Evolutionary conservation across 2,329 filamentous ascomycete species (phyloP).

Genomic region (Fusarium hainanense): DNA sequence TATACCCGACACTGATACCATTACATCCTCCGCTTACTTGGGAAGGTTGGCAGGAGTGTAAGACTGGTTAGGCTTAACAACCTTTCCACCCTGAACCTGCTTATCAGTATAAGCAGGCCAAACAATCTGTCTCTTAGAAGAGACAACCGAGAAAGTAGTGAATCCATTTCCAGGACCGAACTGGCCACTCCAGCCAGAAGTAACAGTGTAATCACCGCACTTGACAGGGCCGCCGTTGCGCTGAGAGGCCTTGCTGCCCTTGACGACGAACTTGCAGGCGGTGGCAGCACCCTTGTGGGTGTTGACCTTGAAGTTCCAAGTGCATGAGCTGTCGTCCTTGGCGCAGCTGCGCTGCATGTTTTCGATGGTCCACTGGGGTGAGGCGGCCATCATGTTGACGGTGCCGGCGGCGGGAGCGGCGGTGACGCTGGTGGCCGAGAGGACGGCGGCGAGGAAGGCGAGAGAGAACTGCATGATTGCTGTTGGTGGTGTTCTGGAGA

Average conservation of each 20-base stretch:
- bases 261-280: conserved; percentile 46
- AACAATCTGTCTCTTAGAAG: conserved; percentile 54
- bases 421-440: conserved; percentile 48
- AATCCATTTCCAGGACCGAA: conserved; percentile 64
- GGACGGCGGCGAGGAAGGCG: conserved; percentile 49
- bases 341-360: conserved; percentile 55
- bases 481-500: conserved; percentile 1
- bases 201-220: conserved; percentile 63
- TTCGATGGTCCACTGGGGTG: conserved; percentile 56
- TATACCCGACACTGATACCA: not conserved
- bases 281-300: conserved; percentile 54
- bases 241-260: conserved; percentile 49
- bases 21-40: not conserved
- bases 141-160: conserved; percentile 62
- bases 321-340: conserved; percentile 52
- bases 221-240: conserved; percentile 52
- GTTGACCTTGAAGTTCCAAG: conserved; percentile 58
- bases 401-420: conserved; percentile 48
- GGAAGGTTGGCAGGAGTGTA: conserved; percentile 51
- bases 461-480: conserved; percentile 57
- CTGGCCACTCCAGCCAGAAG: conserved; percentile 65
- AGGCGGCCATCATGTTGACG: conserved; percentile 55
- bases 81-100: conserved; percentile 56
- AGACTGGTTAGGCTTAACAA: conserved; percentile 61
- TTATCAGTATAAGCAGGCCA: conserved; percentile 65